A percentile compares a stretch with the other conserved stretches of the same genome.
Conservation (phyloP, 2,329 filamentous ascomycete species). For the Botrytis elliptica region DNA sequence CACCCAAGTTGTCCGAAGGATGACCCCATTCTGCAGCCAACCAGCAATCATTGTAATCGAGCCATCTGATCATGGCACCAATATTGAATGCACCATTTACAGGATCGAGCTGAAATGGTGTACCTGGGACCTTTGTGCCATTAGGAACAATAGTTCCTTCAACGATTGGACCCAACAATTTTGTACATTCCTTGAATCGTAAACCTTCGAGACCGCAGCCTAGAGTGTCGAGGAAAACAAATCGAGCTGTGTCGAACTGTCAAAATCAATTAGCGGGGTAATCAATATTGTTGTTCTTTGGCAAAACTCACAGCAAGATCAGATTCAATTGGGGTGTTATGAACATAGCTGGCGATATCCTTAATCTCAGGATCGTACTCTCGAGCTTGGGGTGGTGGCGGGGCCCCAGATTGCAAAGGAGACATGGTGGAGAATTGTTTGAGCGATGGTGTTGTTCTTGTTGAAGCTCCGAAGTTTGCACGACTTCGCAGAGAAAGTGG, state of each 20-base stretch:
- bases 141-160: slow-evolving; percentile 89
- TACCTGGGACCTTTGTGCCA: slow-evolving; percentile 87
- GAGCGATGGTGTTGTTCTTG: slow-evolving; percentile 27
- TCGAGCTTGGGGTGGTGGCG: slow-evolving; percentile 51
- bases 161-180: slow-evolving; percentile 89
- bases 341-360: slow-evolving; percentile 93
- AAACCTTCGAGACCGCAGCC: slow-evolving; percentile 95
- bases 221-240: slow-evolving; percentile 94
- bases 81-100: slow-evolving; percentile 98
- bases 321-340: slow-evolving; percentile 86
- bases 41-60: slow-evolving; percentile 99
- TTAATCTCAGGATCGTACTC: slow-evolving; percentile 89
- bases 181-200: slow-evolving; percentile 92
- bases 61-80: slow-evolving; percentile 96
- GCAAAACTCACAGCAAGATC: slow-evolving; percentile 76
- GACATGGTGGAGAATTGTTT: slow-evolving; percentile 42
- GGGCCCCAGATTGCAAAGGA: slow-evolving; percentile 43
- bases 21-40: slow-evolving; percentile 98
- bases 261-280: slow-evolving; percentile 26
- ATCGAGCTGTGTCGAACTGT: slow-evolving; percentile 91
- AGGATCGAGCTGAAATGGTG: slow-evolving; percentile 90
- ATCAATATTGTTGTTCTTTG: slow-evolving; percentile 5
- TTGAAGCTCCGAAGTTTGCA: slow-evolving; percentile 28
- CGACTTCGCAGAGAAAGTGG: slow-evolving; percentile 33
- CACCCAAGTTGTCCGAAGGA: slow-evolving; percentile 95